Base-by-base conservation (phyloP, 805 yeast genomes). In the Yamadazyma ubonensis region DNA sequence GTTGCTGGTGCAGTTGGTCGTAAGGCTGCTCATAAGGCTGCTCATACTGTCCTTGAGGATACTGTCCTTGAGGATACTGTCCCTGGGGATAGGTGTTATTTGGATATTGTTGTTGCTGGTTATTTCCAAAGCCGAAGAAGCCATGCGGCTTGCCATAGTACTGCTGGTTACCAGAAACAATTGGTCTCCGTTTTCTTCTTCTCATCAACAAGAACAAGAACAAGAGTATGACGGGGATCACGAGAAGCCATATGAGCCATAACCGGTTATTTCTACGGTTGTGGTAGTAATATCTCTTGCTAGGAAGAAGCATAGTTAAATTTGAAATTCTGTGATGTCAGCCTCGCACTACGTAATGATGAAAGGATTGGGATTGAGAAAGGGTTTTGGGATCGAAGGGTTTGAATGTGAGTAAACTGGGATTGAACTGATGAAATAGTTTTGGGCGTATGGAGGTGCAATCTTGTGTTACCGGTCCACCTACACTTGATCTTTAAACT, bases 241-340 rank as follows among this genome's bases (percentile, higher is more conserved):
- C 29, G 14, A 45, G 8, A 9, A 45, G 39, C 30, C 34, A 45
- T 2, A 43, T 33, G 18, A 39, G 38, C 46, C 46, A 45, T n/a
- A 20, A 39, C n/a, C 41, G 22, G 28, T 22, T 39, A 10, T 33
- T 16, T 11, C 20, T 15, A 29, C 23, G 22, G 29, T 19, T 23
- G 16, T 32, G 22, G 34, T 37, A 40, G 21, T 37, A 39, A 25
- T 46, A 29, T 19, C 42, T 42, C n/a, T 33, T 33, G n/a, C 25
- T 12, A 17, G 33, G 36, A 3, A 38, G 6, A 26, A 17, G 26
- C 41, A 38, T 38, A 7, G 19, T 8, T 15, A 32, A 32, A 21
- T 19, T 6, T 32, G 18, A 33, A 25, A 21, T 32, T 12, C 35
- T 18, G 7, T 17, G 6, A 21, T 32, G 25, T 32, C 14, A 32